Evolutionary conservation across 345 rosid genomes (phyloP), one percentile per base, ranked within the genome.

Genomic region (Eucalyptus shirleyi): DNA sequence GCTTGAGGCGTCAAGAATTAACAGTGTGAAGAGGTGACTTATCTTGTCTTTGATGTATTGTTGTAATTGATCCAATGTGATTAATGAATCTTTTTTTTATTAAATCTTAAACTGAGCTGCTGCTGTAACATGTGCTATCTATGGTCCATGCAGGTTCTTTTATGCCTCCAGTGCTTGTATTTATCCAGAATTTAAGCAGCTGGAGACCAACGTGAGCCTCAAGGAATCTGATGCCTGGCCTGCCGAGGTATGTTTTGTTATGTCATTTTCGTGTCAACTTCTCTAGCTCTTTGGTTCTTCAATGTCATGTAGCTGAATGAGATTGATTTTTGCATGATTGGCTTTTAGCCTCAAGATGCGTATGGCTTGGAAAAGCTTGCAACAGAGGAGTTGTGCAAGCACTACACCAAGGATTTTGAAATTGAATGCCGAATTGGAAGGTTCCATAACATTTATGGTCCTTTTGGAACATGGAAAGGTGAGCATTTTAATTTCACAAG

Each of bases 151-250:
- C 92, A 97, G 99, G 98, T 94, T 98, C 51, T 98, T 98, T 93
- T 98, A 98, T 92, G 99, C 99, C 89, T 98, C 99, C 21, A 98
- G 99, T 94, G 99, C 99, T 89, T 98, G 99, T 90, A 98, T 97
- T 92, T 98, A 97, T 89, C 99, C 99, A 14, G 99, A 98, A 93
- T 98, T 98, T 72, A 98, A 98, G 95, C 99, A 98, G 95, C 91
- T 98, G 92, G 99, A 98, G 30, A 97, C 99, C 60, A 97, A 97
- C 88, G 99, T 98, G 92, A 98, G 99, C 96, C 91, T 98, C 91
- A 98, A 97, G 96, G 99, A 98, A 91, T 91, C 99, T 12, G 99
- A 98, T 94, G 99, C 99, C 86, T 98, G 99, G 99, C 99, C 99
- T 91, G 99, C 99, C 11, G 99, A 98, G 99, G 99, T 97, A 92